phyloP scores from a whole-genome alignment of 805 yeast genomes.

The Maudiozyma turicensis region DNA sequence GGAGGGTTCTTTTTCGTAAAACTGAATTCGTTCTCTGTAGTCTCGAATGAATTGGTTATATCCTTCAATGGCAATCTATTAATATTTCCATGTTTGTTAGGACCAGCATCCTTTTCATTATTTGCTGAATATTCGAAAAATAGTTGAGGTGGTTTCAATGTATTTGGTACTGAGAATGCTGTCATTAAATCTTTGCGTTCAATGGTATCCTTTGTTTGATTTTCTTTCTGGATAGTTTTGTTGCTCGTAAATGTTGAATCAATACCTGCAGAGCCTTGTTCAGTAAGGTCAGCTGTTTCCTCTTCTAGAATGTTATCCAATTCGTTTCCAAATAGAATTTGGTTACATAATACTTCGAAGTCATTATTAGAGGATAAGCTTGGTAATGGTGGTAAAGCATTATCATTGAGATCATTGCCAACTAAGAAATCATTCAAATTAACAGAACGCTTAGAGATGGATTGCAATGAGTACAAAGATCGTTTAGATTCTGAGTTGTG shows the following conservation, averaged over 20 bases:
- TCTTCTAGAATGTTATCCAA: conserved; percentile 21
- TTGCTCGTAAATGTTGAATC: not conserved
- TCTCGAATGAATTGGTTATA: conserved; percentile 4
- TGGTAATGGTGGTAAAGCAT: conserved; percentile 14
- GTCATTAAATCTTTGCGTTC: not conserved
- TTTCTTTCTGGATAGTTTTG: not conserved
- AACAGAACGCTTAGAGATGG: conserved; percentile 29
- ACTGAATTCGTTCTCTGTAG: conserved; percentile 1
- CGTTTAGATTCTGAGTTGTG: conserved; percentile 26
- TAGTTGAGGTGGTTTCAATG: not conserved
- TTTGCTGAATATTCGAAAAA: not conserved
- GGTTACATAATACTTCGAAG: conserved; percentile 26
- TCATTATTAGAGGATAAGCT: conserved; percentile 16
- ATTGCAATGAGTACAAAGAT: conserved; percentile 26
- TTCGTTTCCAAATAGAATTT: conserved; percentile 22
- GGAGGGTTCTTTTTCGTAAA: not conserved
- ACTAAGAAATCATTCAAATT: conserved; percentile 25
- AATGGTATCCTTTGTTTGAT: not conserved
- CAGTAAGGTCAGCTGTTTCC: conserved; percentile 6
- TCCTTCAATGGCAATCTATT: conserved; percentile 4
- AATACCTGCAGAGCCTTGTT: not conserved
- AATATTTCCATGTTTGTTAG: not conserved
- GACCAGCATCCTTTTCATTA: not conserved
- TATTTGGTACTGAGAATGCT: not conserved
- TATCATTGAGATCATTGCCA: conserved; percentile 3